Conservation (phyloP, 2,329 filamentous ascomycete species). For the Pestalotiopsis sp. region DNA sequence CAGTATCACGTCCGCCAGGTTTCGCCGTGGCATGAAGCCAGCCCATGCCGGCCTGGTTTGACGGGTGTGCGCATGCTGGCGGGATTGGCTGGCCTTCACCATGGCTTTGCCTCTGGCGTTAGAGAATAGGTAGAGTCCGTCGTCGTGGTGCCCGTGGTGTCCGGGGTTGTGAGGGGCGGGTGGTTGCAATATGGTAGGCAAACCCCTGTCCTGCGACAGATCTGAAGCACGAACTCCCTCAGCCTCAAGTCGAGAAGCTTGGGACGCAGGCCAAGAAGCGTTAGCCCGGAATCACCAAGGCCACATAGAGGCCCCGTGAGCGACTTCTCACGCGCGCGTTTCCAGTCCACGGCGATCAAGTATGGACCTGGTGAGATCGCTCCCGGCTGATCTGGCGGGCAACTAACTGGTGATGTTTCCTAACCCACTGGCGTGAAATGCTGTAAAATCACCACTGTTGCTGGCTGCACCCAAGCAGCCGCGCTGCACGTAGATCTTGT, state of each 20-base stretch:
- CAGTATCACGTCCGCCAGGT: slow-evolving; percentile 2
- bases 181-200: slow-evolving; percentile 11
- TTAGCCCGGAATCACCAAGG: neutral
- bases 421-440: neutral
- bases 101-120: slow-evolving; percentile 10
- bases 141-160: slow-evolving; percentile 3
- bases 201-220: slow-evolving; percentile 21
- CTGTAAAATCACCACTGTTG: too few relatives aligned
- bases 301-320: neutral
- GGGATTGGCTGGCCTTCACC: slow-evolving; percentile 21
- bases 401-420: neutral
- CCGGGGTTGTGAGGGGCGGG: slow-evolving; percentile 10
- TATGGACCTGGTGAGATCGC: neutral
- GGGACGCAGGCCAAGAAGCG: neutral
- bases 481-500: too few relatives aligned
- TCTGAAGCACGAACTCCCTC: slow-evolving; percentile 21
- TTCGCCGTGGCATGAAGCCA: slow-evolving; percentile 11
- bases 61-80: slow-evolving; percentile 17
- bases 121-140: slow-evolving; percentile 12
- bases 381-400: neutral
- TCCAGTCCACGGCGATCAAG: neutral
- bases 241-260: slow-evolving; percentile 14
- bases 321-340: neutral
- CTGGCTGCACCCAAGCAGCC: too few relatives aligned
- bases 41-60: slow-evolving; percentile 22